These are phyloP conservation scores for Noccaea caerulescens DNA, from an alignment of 345 rosid genomes.

Conservation along the genomic window DNA sequence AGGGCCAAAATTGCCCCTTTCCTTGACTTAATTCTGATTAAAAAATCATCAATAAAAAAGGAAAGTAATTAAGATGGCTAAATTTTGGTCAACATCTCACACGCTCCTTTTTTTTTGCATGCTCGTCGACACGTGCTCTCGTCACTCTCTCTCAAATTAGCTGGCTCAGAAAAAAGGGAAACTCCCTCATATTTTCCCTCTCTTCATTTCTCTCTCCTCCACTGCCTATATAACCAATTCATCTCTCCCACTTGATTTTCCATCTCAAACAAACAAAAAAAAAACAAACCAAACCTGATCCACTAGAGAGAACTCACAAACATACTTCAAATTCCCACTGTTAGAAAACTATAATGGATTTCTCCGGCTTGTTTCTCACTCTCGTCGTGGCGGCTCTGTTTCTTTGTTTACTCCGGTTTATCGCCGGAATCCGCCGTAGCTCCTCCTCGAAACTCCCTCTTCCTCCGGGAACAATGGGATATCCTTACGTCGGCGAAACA, in stretches of 20 bases:
- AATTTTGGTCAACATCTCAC: slow-evolving; percentile 44
- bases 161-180: slow-evolving; percentile 38
- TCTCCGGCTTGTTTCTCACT: slow-evolving; percentile 42
- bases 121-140: slow-evolving; percentile 47
- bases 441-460: slow-evolving; percentile 56
- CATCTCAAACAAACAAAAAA: slow-evolving; percentile 17
- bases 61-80: slow-evolving; percentile 24
- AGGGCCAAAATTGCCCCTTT: slow-evolving; percentile 47
- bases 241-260: slow-evolving; percentile 32
- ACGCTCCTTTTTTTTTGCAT: slow-evolving; percentile 40
- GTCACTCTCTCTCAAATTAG: slow-evolving; percentile 40
- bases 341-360: slow-evolving; percentile 45
- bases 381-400: slow-evolving; percentile 41
- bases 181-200: slow-evolving; percentile 21
- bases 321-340: too few relatives aligned
- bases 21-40: slow-evolving; percentile 26
- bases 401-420: slow-evolving; percentile 41
- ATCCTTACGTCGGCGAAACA: slow-evolving; percentile 86
- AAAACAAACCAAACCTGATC: not conserved
- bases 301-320: not conserved
- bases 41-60: not conserved
- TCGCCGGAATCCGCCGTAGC: slow-evolving; percentile 37
- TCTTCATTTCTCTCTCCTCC: slow-evolving; percentile 29
- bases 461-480: slow-evolving; percentile 89
- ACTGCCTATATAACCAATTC: slow-evolving; percentile 42